These are phyloP conservation scores for Colletotrichum gloeosporioides DNA, from an alignment of 2,329 filamentous ascomycete genomes.

Conservation along the genomic window DNA sequence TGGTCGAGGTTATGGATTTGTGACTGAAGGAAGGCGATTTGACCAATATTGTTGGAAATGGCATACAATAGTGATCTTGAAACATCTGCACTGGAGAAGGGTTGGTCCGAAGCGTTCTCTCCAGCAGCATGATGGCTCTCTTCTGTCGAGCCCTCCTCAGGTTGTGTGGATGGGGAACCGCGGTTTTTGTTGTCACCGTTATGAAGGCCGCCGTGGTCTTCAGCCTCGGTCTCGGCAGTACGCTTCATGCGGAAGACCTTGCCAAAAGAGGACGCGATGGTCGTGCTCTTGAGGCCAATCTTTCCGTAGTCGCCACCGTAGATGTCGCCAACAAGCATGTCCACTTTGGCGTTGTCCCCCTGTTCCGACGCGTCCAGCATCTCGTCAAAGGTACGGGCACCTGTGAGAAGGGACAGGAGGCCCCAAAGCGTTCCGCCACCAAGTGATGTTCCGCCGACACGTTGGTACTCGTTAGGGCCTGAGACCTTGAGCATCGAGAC, in stretches of 20 bases:
- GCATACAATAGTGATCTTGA: conserved; percentile 92
- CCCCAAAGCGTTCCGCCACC: conserved; percentile 99
- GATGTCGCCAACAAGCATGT: conserved; percentile 97
- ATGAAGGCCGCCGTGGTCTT: conserved; percentile 68
- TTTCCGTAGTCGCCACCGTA: conserved; percentile 96
- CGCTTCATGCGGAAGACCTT: conserved; percentile 95
- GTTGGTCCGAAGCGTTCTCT: conserved; percentile 32
- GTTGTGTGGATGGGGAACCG: conserved; percentile 21
- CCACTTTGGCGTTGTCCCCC: conserved; percentile 91
- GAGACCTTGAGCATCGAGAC: conserved; percentile 98
- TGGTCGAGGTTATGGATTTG: conserved; percentile 90
- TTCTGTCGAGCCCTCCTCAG: background rate
- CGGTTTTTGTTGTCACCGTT: conserved; percentile 51
- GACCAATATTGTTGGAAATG: conserved; percentile 96
- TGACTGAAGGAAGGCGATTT: conserved; percentile 96
- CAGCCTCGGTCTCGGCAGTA: conserved; percentile 78
- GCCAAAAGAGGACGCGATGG: conserved; percentile 95
- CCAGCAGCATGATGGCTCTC: background rate
- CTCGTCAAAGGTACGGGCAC: conserved; percentile 94
- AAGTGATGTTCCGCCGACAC: conserved; percentile 92
- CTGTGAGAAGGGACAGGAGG: conserved; percentile 86
- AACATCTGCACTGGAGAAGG: conserved; percentile 83
- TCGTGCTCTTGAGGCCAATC: conserved; percentile 93
- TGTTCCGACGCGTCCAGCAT: conserved; percentile 92
- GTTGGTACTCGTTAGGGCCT: conserved; percentile 82